These are phyloP conservation scores for Talaromyces sp. DNA, from an alignment of 2,329 filamentous ascomycete genomes.

Conservation along the genomic window DNA sequence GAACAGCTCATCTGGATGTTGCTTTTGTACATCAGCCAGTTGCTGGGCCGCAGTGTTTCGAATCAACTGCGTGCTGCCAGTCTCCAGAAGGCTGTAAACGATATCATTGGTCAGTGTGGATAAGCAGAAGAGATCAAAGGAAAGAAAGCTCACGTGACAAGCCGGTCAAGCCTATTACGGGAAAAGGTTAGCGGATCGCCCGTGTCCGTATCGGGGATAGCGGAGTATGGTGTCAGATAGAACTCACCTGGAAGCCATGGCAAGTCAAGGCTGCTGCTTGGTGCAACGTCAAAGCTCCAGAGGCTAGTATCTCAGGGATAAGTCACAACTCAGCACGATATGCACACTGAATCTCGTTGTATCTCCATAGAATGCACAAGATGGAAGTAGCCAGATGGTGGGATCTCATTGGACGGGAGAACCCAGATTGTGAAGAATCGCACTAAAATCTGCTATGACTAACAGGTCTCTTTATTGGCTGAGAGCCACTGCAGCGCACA, in stretches of 20 bases:
- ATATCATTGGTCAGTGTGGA: slow-evolving; percentile 15
- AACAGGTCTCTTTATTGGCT: slow-evolving; percentile 11
- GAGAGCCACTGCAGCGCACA: slow-evolving; percentile 3
- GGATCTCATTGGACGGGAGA: slow-evolving; percentile 10
- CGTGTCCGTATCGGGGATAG: not conserved
- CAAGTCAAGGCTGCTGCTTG: slow-evolving; percentile 4
- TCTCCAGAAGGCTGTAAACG: slow-evolving; percentile 76
- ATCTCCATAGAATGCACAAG: slow-evolving; percentile 5
- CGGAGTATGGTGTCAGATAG: slow-evolving; percentile 4
- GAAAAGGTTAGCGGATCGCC: slow-evolving; percentile 32
- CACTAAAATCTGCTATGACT: slow-evolving; percentile 13
- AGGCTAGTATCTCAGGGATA: not conserved
- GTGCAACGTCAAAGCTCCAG: not conserved
- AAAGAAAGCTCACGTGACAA: slow-evolving; percentile 71
- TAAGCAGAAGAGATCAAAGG: not conserved
- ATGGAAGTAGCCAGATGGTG: slow-evolving; percentile 7
- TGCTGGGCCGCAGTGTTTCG: slow-evolving; percentile 96
- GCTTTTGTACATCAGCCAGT: slow-evolving; percentile 95
- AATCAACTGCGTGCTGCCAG: slow-evolving; percentile 91
- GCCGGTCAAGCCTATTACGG: slow-evolving; percentile 67
- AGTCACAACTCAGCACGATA: not conserved
- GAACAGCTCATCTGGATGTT: slow-evolving; percentile 95
- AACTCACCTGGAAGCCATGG: slow-evolving; percentile 44
- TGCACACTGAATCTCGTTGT: not conserved
- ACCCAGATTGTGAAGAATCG: not conserved